phyloP scores from a whole-genome alignment of 768 basidiomycete species.

The Amanita exitialis region DNA sequence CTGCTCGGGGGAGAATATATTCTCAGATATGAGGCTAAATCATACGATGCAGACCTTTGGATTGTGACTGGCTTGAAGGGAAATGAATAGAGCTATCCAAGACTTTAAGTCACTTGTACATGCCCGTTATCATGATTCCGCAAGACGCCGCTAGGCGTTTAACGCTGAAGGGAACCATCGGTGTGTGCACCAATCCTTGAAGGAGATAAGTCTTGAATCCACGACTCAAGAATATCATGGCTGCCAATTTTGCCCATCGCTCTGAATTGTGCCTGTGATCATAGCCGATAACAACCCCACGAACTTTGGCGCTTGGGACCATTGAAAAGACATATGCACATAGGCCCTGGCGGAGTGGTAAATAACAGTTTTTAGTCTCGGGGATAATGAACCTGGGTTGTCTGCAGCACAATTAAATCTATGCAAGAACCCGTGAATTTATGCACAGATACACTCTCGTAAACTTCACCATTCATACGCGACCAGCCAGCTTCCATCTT shows the following conservation, averaged over 20 bases:
- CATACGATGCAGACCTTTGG: constrained; percentile 49
- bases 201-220: constrained; percentile 64
- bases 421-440: background rate
- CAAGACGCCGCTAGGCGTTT: constrained; percentile 59
- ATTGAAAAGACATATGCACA: constrained; percentile 57
- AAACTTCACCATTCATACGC: constrained; percentile 67
- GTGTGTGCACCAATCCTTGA: constrained; percentile 68
- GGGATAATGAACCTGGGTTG: constrained; percentile 51
- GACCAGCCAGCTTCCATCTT: constrained; percentile 85
- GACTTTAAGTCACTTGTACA: constrained; percentile 8
- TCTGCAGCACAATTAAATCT: constrained; percentile 72
- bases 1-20: constrained; percentile 21
- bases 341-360: constrained; percentile 44
- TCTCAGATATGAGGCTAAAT: background rate
- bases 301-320: constrained; percentile 38
- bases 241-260: constrained; percentile 69
- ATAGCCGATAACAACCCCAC: constrained; percentile 77
- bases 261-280: constrained; percentile 80
- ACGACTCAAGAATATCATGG: constrained; percentile 53
- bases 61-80: constrained; percentile 73
- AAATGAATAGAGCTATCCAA: constrained; percentile 1
- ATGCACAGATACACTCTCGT: background rate
- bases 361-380: background rate
- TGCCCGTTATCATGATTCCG: constrained; percentile 88
- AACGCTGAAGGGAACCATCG: constrained; percentile 78